Percentiles rank a stretch among this genome's conserved stretches.
Conservation (phyloP, 371 early-diverging fungal species). For the Apophysomyces variabilis region DNA sequence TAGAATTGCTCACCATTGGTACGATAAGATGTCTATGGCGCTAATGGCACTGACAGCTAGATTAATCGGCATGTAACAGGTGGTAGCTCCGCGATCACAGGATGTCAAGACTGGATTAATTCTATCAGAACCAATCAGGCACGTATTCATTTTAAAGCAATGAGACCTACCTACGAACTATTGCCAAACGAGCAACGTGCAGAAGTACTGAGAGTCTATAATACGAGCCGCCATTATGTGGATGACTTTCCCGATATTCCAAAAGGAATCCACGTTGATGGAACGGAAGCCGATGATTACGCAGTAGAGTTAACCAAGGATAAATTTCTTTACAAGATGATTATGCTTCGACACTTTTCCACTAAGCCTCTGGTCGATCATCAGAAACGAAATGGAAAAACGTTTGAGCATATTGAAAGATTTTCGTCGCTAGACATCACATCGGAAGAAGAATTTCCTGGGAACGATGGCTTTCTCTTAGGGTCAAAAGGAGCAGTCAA, state of each 20-base stretch:
- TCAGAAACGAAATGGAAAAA: neutral
- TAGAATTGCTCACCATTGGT: too few relatives aligned
- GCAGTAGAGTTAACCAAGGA: neutral
- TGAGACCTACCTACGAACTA: neutral
- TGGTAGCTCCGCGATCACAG: neutral
- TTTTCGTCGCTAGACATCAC: neutral
- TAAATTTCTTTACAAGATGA: neutral
- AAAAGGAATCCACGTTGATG: neutral
- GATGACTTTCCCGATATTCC: neutral
- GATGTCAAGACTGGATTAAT: neutral
- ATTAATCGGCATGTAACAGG: neutral
- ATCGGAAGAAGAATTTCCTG: neutral
- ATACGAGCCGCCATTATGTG: neutral
- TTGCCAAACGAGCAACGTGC: neutral
- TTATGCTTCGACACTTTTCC: neutral
- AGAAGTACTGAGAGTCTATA: neutral
- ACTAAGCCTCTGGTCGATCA: neutral
- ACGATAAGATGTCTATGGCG: too few relatives aligned
- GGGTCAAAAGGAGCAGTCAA: neutral
- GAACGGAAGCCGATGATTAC: neutral
- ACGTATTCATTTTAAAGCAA: neutral
- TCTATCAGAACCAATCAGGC: neutral
- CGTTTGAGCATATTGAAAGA: neutral
- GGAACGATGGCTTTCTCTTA: neutral
- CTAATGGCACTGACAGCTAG: too few relatives aligned